A percentile compares a stretch with the other conserved stretches of the same genome.
These are phyloP conservation scores for Scenedesmus sp. DNA, from an alignment of 163 green algal genomes.

Conservation along the genomic window DNA sequence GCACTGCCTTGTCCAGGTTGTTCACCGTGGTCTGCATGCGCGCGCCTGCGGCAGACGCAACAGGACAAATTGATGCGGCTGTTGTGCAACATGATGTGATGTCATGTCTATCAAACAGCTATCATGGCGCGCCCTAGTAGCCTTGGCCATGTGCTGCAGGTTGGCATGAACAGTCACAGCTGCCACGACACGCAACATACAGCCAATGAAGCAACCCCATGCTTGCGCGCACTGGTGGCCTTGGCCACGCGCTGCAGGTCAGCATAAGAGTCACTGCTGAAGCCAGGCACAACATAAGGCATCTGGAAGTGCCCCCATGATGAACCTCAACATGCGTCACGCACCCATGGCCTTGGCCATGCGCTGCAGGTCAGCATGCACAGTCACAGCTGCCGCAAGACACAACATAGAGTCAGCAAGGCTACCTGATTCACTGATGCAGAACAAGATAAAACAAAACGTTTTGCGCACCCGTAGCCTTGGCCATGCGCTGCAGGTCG, in stretches of 20 bases:
- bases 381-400: neutral
- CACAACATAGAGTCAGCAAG: neutral
- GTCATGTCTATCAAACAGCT: too few relatives aligned
- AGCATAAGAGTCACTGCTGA: too few relatives aligned
- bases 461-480: conserved; percentile 84
- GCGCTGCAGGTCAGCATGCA: conserved; percentile 71
- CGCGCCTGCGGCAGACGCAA: conserved; percentile 55
- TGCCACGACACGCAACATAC: neutral
- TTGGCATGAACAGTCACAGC: neutral
- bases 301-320: too few relatives aligned
- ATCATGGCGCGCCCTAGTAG: neutral
- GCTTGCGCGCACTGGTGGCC: neutral
- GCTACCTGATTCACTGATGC: neutral
- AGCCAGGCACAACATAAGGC: too few relatives aligned
- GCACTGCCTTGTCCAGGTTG: conserved; percentile 83
- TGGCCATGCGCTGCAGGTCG: conserved; percentile 92
- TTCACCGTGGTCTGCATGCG: conserved; percentile 96
- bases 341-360: conserved; percentile 91
- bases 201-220: neutral
- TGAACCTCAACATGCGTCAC: neutral
- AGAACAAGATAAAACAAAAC: neutral
- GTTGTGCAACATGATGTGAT: neutral
- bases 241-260: too few relatives aligned
- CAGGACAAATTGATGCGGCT: neutral
- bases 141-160: conserved; percentile 83